Evolutionary conservation across 805 yeast species (phyloP).

Genomic region (Cyberlindnera americana): DNA sequence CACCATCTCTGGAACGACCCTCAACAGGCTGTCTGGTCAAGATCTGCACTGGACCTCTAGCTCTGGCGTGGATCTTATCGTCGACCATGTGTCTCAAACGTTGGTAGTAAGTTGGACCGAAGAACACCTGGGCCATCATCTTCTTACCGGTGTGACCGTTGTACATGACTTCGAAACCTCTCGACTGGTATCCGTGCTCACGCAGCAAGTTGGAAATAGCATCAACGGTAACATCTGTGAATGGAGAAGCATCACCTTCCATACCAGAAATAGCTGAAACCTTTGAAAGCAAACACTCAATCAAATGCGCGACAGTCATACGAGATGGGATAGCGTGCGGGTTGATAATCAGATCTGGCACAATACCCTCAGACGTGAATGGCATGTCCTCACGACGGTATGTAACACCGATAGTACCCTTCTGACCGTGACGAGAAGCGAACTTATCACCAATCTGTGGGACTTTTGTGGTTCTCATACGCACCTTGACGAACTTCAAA

Average conservation of each 20-base stretch:
- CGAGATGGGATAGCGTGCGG: slow-evolving; percentile 99
- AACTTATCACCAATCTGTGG: slow-evolving; percentile 99
- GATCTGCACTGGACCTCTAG: slow-evolving; percentile 98
- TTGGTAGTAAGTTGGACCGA: slow-evolving; percentile 99
- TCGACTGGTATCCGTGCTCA: slow-evolving; percentile 94
- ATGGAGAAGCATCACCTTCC: slow-evolving; percentile 99
- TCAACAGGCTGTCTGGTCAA: slow-evolving; percentile 98
- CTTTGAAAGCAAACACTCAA: slow-evolving; percentile 94
- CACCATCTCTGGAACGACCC: slow-evolving; percentile 99
- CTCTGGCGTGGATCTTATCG: slow-evolving; percentile 98
- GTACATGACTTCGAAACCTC: slow-evolving; percentile 98
- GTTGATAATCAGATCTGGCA: slow-evolving; percentile 94
- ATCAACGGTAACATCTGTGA: slow-evolving; percentile 97
- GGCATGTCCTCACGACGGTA: slow-evolving; percentile 99
- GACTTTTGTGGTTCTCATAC: slow-evolving; percentile 97
- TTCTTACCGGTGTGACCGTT: slow-evolving; percentile 99
- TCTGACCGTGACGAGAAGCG: slow-evolving; percentile 99
- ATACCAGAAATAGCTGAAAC: slow-evolving; percentile 92
- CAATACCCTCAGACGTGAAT: slow-evolving; percentile 90
- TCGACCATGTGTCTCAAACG: slow-evolving; percentile 99
- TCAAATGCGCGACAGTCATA: slow-evolving; percentile 99
- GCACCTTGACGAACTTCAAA: slow-evolving; percentile 91
- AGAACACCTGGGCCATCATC: slow-evolving; percentile 95
- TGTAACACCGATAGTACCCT: slow-evolving; percentile 99
- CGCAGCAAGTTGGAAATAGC: slow-evolving; percentile 89